Base-by-base conservation (phyloP, 2,329 filamentous ascomycete genomes). In the Ophiostoma pallidulum region DNA sequence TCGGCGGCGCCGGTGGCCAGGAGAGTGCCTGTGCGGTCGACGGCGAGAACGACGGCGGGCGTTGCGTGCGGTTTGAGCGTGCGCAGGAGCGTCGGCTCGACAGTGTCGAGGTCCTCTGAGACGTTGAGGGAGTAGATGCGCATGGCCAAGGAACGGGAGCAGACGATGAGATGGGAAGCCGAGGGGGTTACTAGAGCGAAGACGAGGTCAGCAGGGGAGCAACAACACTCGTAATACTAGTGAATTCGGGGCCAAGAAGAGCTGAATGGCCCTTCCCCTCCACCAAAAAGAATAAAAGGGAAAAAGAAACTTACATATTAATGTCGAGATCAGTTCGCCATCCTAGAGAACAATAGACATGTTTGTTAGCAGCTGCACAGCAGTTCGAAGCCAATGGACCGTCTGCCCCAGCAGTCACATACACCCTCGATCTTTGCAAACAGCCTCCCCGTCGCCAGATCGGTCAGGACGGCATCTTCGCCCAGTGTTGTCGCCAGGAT, bases 131-230 rank as follows among this genome's bases (percentile, higher is more conserved):
- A 69, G 67, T 87, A 97, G 55, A 97, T 89, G 60, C 86, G 84
- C 89, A 97, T 94, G 7, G 89, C 90, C 47, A 96, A 74, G n/a
- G 91, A 97, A 56, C 91, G 82, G 16, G 92, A 98, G 69, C 90
- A 97, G 56, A 94, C 71, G 54, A 95, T 81, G 47, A 97, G 76
- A 64, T 96, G 88, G 22, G 87, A 89, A 8, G 82, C 88, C 52
- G 86, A 87, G 1, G 90, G 89, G 0, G 91, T 94, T 56, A 98
- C 84, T 88, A 56, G 54, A 28, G 24, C 5, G 24, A 5, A 28
- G 24, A 10, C 24, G 18, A 8, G 6, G 33, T 44, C 12, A 48
- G 46, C 2, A 6, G n/a, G n/a, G n/a, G n/a, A n/a, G n/a, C n/a
- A n/a, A n/a, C n/a, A n/a, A n/a, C n/a, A n/a, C n/a, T n/a, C n/a